Base-by-base conservation (phyloP, 2,329 filamentous ascomycete species). In the Sphaerulina vaccinii region DNA sequence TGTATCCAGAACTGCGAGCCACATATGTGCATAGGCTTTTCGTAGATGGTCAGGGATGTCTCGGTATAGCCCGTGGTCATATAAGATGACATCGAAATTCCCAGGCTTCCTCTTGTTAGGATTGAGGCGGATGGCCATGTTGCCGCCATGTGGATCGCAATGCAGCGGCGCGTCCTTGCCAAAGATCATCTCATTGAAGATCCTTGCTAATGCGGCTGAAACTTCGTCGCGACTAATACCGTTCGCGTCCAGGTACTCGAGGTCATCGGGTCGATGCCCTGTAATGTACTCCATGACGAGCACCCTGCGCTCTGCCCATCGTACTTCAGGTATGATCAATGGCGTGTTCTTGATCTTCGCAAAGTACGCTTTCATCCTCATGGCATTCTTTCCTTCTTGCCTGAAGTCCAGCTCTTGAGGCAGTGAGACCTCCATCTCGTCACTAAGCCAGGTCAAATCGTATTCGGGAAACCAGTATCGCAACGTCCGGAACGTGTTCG, bases 121-220 rank as follows among this genome's bases (percentile, higher is more conserved):
- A 65, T 92, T 93, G 68, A 88, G 84, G 36, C 91, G 85, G 55
- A 99, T 90, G 18, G 93, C 91, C 49, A 99, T 87, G 66, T 99
- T 99, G 39, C 93, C 93, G 41, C 91, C 93, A 66, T 99, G 93
- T 0, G 93, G 93, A 67, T 99, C 93, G 72, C 93, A 99, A 73
- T 99, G 93, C 33, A 99, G 75, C 0, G 93, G 90, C 0, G 92
- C 92, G 53, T 86, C 81, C 46, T 85, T 82, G 42, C 92, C 91
- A 61, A 99, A 99, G 61, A 99, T 96, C 93, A 99, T 99, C 69
- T 97, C 91, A 75, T 99, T 99, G 79, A 99, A 99, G 53, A 99
- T 90, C 53, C 86, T 84, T 0, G 93, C 87, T 3, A 99, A 77
- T 0, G 90, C 87, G 1, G 92, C 91, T 0, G 91, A 95, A 4